Base-by-base conservation (phyloP, 2,329 filamentous ascomycete genomes). In the Neonectria magnoliae region DNA sequence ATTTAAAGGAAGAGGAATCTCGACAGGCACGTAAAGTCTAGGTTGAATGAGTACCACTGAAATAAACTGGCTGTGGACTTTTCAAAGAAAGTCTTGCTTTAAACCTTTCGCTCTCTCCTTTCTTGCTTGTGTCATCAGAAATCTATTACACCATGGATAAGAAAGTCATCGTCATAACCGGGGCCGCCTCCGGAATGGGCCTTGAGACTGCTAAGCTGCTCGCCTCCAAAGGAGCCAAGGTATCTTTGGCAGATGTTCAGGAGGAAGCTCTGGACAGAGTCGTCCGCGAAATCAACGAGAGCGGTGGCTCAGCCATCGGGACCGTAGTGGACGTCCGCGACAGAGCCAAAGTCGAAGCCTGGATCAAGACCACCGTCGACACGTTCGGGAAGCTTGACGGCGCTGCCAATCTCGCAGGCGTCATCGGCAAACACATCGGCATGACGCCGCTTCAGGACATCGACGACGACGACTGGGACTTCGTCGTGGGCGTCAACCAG, bases 121-220 rank as follows among this genome's bases (percentile, higher is more conserved):
- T 33, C 31, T 13, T 10, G 10, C 11, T 13, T 5, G 10, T 10
- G 10, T 33, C 31, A 33, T 33, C 31, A 13, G 31, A 31, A 31
- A 7, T 47, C n/a, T 27, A 13, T 13, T 14, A 11, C 44, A 47
- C 7, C 20, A 55, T 55, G 53, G 27, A 55, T 3, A 42, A 55
- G 14, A 60, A 60, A 36, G 57, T 60, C 33, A 45, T 60, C 7
- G 57, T 53, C 18, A 60, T 60, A 20, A 60, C 57, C 5, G 57
- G 57, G 4, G 48, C 50, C 14, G 57, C 38, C 20, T 45, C 41
- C 5, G 57, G 50, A 13, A 60, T 60, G 20, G 50, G 50, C 13
- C 22, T 60, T 14, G 57, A 33, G 14, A 41, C 50, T 3, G 50
- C 50, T 8, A 45, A 36, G 8, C 18, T 60, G 11, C 57, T 60